Conservation (phyloP, 495 filamentous ascomycete species). For the Penicillium malachiteum region DNA sequence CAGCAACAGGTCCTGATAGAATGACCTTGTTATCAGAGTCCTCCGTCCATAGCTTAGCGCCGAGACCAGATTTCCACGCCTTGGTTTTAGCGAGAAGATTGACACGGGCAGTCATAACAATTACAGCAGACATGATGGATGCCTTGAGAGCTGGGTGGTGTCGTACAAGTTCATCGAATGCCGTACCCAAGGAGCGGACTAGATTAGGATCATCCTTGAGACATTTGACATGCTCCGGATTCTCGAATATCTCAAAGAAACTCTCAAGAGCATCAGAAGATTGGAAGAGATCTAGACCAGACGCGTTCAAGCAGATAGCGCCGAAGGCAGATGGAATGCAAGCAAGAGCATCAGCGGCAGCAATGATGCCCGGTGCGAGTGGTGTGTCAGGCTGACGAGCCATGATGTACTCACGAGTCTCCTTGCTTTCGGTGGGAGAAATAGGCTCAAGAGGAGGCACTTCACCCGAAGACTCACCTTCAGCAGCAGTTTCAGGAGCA, state of each 20-base stretch:
- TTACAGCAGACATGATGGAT: conserved; percentile 73
- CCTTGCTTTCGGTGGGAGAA: conserved; percentile 14
- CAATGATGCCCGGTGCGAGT: conserved; percentile 73
- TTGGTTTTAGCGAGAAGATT: conserved; percentile 64
- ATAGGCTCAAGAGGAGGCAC: conserved; percentile 16
- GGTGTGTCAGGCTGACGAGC: conserved; percentile 34
- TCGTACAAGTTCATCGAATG: conserved; percentile 91
- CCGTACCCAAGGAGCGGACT: conserved; percentile 62
- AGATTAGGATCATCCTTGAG: conserved; percentile 66
- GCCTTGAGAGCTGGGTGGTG: conserved; percentile 85
- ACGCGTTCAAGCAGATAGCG: conserved; percentile 86
- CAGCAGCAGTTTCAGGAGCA: conserved; percentile 23
- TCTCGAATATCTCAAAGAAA: conserved; percentile 95
- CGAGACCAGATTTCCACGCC: conserved; percentile 65
- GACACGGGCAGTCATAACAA: conserved; percentile 81
- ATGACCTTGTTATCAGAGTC: conserved; percentile 36
- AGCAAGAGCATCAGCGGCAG: conserved; percentile 80
- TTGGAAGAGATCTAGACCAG: conserved; percentile 87
- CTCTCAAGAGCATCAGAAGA: conserved; percentile 75
- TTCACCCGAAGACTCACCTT: conserved; percentile 13
- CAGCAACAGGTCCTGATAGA: conserved; percentile 30
- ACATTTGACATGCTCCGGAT: conserved; percentile 79
- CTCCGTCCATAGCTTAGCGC: conserved; percentile 74
- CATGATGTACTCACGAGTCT: conserved; percentile 35
- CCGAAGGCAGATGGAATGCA: conserved; percentile 85